Evolutionary conservation across 2,329 filamentous ascomycete genomes (phyloP).

Genomic region (Cephalotrichum gorgonifer): DNA sequence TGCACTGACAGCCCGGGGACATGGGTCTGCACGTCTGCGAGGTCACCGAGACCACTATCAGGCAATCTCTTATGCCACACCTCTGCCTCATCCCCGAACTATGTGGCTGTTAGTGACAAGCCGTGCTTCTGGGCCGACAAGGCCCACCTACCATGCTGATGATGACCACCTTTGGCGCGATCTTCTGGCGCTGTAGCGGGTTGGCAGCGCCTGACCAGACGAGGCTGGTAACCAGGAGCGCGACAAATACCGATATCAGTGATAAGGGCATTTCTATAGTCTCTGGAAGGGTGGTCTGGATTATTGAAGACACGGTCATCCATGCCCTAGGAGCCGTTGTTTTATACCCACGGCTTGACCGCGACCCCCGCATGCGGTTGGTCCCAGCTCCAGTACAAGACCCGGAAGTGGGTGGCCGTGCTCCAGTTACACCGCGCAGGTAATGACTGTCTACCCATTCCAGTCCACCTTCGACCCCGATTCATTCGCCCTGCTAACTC

Average conservation of each 20-base stretch:
- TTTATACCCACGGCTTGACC: neutral
- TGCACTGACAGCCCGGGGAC: conserved; percentile 54
- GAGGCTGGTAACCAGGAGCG: conserved; percentile 3
- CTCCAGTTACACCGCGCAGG: neutral
- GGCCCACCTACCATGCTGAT: conserved; percentile 43
- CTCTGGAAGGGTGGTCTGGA: neutral
- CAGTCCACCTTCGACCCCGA: neutral
- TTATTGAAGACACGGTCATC: neutral
- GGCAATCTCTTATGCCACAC: conserved; percentile 48
- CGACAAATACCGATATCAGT: neutral
- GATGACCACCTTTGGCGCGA: conserved; percentile 51
- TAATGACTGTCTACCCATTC: neutral
- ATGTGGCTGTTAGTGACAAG: conserved; percentile 3
- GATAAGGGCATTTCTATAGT: neutral
- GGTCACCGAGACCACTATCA: conserved; percentile 35
- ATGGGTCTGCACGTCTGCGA: conserved; percentile 46
- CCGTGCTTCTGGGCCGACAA: neutral
- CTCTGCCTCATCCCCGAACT: conserved; percentile 53
- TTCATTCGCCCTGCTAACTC: neutral
- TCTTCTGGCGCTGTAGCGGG: conserved; percentile 7
- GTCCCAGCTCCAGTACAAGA: neutral
- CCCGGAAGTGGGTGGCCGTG: neutral
- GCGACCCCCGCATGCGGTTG: neutral
- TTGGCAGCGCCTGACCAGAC: neutral
- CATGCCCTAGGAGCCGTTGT: neutral